Evolutionary conservation across 257 asterid genomes (phyloP).

Genomic region (Solanum pennellii): DNA sequence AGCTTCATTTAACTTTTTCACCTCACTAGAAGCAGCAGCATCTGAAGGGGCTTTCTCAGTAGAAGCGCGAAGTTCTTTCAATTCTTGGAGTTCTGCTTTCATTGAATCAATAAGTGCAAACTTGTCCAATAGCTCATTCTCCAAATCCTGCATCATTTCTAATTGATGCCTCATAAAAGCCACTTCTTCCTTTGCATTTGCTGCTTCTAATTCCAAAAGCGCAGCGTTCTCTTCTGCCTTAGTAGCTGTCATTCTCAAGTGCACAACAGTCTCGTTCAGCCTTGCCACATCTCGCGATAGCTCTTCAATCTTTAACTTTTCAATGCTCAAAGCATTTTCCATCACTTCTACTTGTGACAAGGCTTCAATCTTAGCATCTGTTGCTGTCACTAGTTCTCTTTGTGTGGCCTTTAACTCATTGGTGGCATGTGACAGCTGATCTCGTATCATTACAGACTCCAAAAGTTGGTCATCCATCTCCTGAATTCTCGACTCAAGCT

Average conservation of each 20-base stretch:
- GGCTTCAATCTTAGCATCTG: constrained; percentile 18
- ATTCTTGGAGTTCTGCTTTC: constrained; percentile 18
- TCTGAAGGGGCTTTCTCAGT: constrained; percentile 16
- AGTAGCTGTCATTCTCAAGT: constrained; percentile 4
- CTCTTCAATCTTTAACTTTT: constrained; percentile 22
- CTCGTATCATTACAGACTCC: constrained; percentile 12
- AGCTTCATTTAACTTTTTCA: constrained; percentile 14
- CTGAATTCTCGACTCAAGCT: constrained; percentile 26
- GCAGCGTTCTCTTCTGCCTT: constrained; percentile 7
- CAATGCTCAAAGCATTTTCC: constrained; percentile 10
- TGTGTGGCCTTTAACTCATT: constrained; percentile 15
- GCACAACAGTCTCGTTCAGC: constrained; percentile 8
- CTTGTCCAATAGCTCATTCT: constrained; percentile 25
- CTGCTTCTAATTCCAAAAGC: neutral
- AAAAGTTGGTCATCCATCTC: constrained; percentile 2
- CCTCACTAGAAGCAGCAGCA: constrained; percentile 3
- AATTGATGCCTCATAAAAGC: neutral
- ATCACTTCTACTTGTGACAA: constrained; percentile 3
- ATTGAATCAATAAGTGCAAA: constrained; percentile 12
- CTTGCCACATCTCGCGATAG: constrained; percentile 14
- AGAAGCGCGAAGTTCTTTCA: constrained; percentile 14
- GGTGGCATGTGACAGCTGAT: constrained; percentile 12
- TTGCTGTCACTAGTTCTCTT: constrained; percentile 10
- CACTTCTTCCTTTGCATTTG: constrained; percentile 6
- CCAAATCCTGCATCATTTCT: constrained; percentile 17